Conservation (phyloP, 805 yeast species). For the Isabelozyma heimii region DNA sequence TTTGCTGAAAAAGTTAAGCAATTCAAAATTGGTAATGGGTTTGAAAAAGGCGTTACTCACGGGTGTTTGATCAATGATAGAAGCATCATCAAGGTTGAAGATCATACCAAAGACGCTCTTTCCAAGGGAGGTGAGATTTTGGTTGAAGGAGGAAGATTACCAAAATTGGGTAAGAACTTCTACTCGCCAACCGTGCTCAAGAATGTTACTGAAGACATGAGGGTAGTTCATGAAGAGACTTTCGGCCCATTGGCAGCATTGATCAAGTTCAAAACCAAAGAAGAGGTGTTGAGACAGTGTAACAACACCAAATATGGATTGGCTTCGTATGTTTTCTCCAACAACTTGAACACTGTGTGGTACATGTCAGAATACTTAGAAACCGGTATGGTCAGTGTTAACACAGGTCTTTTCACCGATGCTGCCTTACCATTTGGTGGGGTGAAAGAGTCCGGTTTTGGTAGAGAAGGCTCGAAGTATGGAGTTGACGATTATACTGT, state of each 20-base stretch:
- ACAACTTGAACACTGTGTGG: slow-evolving; percentile 48
- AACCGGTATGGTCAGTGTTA: slow-evolving; percentile 64
- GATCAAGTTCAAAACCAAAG: slow-evolving; percentile 49
- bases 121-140: slow-evolving; percentile 52
- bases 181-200: slow-evolving; percentile 55
- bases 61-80: slow-evolving; percentile 54
- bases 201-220: slow-evolving; percentile 49
- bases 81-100: slow-evolving; percentile 52
- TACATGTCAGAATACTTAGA: slow-evolving; percentile 56
- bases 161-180: slow-evolving; percentile 49
- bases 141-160: slow-evolving; percentile 50
- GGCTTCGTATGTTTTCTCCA: slow-evolving; percentile 58
- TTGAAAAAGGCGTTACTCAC: slow-evolving; percentile 49
- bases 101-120: slow-evolving; percentile 53
- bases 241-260: slow-evolving; percentile 66
- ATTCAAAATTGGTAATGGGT: slow-evolving; percentile 57
- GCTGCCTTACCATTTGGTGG: slow-evolving; percentile 76
- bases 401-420: slow-evolving; percentile 57
- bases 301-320: slow-evolving; percentile 57
- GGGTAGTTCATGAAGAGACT: slow-evolving; percentile 55
- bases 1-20: slow-evolving; percentile 46
- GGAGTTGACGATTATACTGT: slow-evolving; percentile 73
- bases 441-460: slow-evolving; percentile 73
- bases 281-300: slow-evolving; percentile 52
- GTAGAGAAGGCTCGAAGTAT: slow-evolving; percentile 75